Evolutionary conservation across 352 stramenopile species (phyloP).

Genomic region (Phytophthora quininea): DNA sequence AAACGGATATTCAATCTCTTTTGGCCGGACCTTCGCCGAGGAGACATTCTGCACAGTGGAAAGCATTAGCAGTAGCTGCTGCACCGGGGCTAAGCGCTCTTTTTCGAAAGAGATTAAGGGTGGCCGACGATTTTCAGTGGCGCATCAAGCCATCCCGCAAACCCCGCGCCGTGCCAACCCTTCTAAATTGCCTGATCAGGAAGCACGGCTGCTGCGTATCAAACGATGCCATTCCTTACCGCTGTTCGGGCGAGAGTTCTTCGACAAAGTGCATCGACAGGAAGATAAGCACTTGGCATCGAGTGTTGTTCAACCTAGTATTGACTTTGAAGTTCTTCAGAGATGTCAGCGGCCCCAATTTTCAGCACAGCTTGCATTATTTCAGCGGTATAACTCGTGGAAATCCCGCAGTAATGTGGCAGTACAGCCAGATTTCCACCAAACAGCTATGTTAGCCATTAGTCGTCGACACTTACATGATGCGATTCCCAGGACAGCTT

Average conservation of each 20-base stretch:
- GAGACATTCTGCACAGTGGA: constrained; percentile 17
- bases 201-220: constrained; percentile 30
- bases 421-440: constrained; percentile 9
- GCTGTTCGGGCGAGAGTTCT: constrained; percentile 49
- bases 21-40: constrained; percentile 3
- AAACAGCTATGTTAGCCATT: not conserved
- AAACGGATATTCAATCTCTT: not conserved
- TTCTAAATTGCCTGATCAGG: constrained; percentile 7
- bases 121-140: constrained; percentile 9
- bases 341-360: constrained; percentile 54
- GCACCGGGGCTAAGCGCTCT: constrained; percentile 14
- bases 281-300: constrained; percentile 7
- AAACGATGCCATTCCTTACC: constrained; percentile 56
- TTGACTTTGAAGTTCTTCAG: constrained; percentile 71
- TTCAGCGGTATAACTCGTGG: constrained; percentile 48
- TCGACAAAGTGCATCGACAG: constrained; percentile 24
- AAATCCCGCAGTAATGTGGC: constrained; percentile 12
- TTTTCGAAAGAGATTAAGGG: constrained; percentile 10
- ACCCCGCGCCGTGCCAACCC: not conserved
- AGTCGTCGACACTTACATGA: constrained; percentile 11
- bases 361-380: constrained; percentile 46
- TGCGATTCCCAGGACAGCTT: constrained; percentile 9
- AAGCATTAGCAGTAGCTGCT: constrained; percentile 15
- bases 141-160: not conserved
- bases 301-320: constrained; percentile 7